Base-by-base conservation (phyloP, 2,329 filamentous ascomycete genomes). In the Nigrospora oryzae region DNA sequence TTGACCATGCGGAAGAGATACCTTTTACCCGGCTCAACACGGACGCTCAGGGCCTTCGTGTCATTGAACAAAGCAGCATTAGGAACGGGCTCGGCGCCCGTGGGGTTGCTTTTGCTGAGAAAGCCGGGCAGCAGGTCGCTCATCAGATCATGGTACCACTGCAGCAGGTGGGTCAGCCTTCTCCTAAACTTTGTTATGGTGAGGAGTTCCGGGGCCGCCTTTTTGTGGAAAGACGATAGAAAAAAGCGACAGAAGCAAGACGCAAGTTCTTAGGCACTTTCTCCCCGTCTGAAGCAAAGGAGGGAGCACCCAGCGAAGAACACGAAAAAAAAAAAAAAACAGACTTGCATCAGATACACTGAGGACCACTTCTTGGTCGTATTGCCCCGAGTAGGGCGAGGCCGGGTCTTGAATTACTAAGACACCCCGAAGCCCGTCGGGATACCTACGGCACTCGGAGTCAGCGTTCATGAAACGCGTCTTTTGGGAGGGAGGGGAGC, bases 1-100 rank as follows among this genome's bases (percentile, higher is more conserved):
- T 88, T 89, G 53, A 88, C 69, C 47, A 89, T 69, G 37, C 82
- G 81, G 53, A 91, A 73, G 10, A 88, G 66, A 47, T 90, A 90
- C 0, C 82, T 90, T 55, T 79, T 86, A 3, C 77, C 75, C 0
- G 85, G 79, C 51, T 81, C 53, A 3, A 89, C 75, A 0, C 70
- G 53, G 34, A 89, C 63, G 3, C 66, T 74, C 3, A 80, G 62
- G 45, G 83, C 75, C 46, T 75, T 72, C 0, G 78, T 81, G 50
- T 90, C 86, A 55, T 90, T 89, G 60, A 89, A 74, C 37, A 90
- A 69, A 2, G 81, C 78, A 5, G 79, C 70, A 35, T 89, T 65
- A 0, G 86, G 86, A 2, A 89, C 72, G 0, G 84, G 83, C 55
- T 86, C 76, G 3, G 75, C 75, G 28, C 75, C 76, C 1, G 70